Base-by-base conservation (phyloP, 2,329 filamentous ascomycete species). In the Ceratocystis cubensis region DNA sequence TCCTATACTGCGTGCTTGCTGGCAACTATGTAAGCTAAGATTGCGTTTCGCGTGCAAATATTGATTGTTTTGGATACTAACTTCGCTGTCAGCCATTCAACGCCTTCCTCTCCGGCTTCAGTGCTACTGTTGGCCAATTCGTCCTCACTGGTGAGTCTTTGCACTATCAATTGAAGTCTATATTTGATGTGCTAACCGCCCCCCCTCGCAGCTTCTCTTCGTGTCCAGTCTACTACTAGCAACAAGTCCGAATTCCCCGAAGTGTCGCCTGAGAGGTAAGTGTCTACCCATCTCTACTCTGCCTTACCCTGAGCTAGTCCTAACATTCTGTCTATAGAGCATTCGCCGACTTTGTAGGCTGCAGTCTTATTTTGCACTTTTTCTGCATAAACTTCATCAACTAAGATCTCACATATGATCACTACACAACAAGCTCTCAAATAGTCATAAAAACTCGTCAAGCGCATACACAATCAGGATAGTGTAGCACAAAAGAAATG, bases 371-470 rank as follows among this genome's bases (percentile, higher is more conserved):
- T 75, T 79, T 97, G 76, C 94, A 99, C 80, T 96, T 97, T 80
- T 99, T 99, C 82, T 96, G 92, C 78, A 86, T 97, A 75, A 99
- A 99, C 83, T 99, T 99, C 77, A 97, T 99, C 81, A 99, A 99
- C 83, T 99, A 82, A 80, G 70, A 22, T 25, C 48, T 10, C 30
- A 6, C 22, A 20, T 37, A n/a, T 30, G 48, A n/a, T 28, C 28
- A 59, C 15, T 7, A 28, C 56, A 33, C 56, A 33, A 59, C 25
- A 17, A 15, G 7, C 33, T 13, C 30, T 59, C 56, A 15, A 59
- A 59, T 59, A 59, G 28, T n/a, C 17, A 30, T 30, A 15, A 59
- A 59, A 59, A 37, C 56, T 20, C 28, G 33, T 8, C 56, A n/a
- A 59, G 56, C 33, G 15, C 15, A 25, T 28, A 59, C 56, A n/a